Percentiles rank a stretch among this genome's conserved stretches.
These are phyloP conservation scores for Metroxylon sagu DNA, from an alignment of 176 grass and related monocot species.

Conservation along the genomic window DNA sequence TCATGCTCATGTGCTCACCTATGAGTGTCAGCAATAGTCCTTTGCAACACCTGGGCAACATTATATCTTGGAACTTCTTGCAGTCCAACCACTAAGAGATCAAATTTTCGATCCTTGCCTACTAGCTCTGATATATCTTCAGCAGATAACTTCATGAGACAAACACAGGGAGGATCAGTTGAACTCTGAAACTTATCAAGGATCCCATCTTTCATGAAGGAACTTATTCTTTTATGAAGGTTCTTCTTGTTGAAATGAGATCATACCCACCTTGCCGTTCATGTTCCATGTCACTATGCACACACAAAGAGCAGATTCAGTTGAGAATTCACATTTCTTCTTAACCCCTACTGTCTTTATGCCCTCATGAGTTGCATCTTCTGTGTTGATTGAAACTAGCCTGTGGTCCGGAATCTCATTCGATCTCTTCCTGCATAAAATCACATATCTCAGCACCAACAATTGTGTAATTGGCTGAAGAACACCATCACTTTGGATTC, in stretches of 20 bases:
- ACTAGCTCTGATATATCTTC: slow-evolving; percentile 42
- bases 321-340: slow-evolving; percentile 34
- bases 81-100: slow-evolving; percentile 47
- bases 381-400: slow-evolving; percentile 21
- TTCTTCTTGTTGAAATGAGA: too few relatives aligned
- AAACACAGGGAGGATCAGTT: background rate
- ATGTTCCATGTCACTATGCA: slow-evolving; percentile 62
- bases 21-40: slow-evolving; percentile 41
- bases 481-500: too few relatives aligned
- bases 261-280: slow-evolving; percentile 41
- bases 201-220: too few relatives aligned
- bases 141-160: slow-evolving; percentile 23
- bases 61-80: slow-evolving; percentile 45
- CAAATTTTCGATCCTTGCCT: slow-evolving; percentile 33
- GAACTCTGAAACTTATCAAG: too few relatives aligned
- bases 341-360: slow-evolving; percentile 38
- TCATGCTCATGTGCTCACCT: slow-evolving; percentile 7
- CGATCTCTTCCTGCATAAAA: background rate
- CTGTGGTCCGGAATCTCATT: slow-evolving; percentile 7
- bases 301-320: slow-evolving; percentile 26
- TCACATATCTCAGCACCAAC: too few relatives aligned
- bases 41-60: slow-evolving; percentile 32
- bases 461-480: too few relatives aligned
- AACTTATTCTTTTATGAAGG: too few relatives aligned
- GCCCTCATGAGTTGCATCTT: slow-evolving; percentile 42